A percentile compares a stretch with the other conserved stretches of the same genome.
Conservation (phyloP, 768 basidiomycete species). For the Xerocomellus dryophilus region DNA sequence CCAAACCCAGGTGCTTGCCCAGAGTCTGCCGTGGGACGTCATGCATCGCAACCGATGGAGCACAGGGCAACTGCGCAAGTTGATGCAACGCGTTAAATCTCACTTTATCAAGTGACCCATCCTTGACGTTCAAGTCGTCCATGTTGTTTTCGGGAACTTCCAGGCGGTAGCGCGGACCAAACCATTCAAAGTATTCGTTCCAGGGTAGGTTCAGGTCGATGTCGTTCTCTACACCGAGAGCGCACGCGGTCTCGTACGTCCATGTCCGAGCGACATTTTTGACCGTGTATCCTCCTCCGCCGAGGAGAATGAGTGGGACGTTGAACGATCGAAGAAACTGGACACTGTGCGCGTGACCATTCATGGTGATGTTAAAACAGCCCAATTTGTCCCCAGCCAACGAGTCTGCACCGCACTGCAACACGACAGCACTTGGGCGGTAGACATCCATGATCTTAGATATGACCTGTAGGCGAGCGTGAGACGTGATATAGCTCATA, state of each 20-base stretch:
- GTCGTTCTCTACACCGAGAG: constrained; percentile 78
- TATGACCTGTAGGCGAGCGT: constrained; percentile 55
- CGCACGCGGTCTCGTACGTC: constrained; percentile 96
- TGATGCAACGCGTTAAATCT: constrained; percentile 61
- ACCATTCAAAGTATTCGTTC: constrained; percentile 96
- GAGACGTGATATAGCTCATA: not conserved
- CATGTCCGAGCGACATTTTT: constrained; percentile 94
- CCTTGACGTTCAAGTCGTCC: constrained; percentile 86
- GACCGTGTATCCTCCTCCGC: constrained; percentile 96
- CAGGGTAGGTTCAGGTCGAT: constrained; percentile 78
- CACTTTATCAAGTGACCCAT: constrained; percentile 76
- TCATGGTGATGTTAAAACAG: constrained; percentile 93
- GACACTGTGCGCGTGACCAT: constrained; percentile 91
- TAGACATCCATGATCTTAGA: constrained; percentile 83
- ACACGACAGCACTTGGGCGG: constrained; percentile 80
- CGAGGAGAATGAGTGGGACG: constrained; percentile 85
- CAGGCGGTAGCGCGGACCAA: constrained; percentile 89
- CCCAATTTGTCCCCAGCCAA: constrained; percentile 93
- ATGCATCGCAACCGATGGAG: constrained; percentile 86
- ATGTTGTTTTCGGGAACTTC: constrained; percentile 92
- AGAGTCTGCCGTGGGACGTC: constrained; percentile 74
- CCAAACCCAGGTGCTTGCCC: constrained; percentile 58
- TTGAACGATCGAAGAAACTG: constrained; percentile 79
- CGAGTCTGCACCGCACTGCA: constrained; percentile 97
- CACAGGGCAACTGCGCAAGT: constrained; percentile 58